A percentile compares a stretch with the other conserved stretches of the same genome.
Evolutionary conservation across 2,329 filamentous ascomycete species (phyloP).

Genomic region (Capronia epimyces): DNA sequence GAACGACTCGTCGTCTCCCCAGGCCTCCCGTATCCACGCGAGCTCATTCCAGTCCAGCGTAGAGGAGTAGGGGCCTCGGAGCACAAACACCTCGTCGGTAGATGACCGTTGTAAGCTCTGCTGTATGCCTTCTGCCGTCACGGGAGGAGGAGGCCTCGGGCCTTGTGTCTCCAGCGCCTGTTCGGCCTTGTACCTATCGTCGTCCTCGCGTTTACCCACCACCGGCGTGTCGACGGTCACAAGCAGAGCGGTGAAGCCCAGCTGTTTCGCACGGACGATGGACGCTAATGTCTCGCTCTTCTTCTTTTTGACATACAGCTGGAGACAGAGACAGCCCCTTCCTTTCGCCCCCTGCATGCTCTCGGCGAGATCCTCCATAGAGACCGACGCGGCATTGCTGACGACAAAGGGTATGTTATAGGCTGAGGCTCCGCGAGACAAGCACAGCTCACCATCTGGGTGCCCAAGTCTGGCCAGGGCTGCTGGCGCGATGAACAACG

Average conservation of each 20-base stretch:
- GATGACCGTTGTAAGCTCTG: slow-evolving; percentile 43
- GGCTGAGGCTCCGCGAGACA: slow-evolving; percentile 34
- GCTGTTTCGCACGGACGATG: slow-evolving; percentile 35
- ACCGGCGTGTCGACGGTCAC: slow-evolving; percentile 31
- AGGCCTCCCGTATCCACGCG: slow-evolving; percentile 45
- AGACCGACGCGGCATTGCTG: slow-evolving; percentile 34
- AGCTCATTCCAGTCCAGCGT: slow-evolving; percentile 51
- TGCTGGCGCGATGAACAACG: slow-evolving; percentile 39
- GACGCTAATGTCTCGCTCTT: slow-evolving; percentile 44
- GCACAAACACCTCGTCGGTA: slow-evolving; percentile 49
- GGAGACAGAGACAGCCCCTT: slow-evolving; percentile 26
- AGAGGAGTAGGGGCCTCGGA: slow-evolving; percentile 50
- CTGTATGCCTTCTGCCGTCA: slow-evolving; percentile 31
- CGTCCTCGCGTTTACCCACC: slow-evolving; percentile 52
- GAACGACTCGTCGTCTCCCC: slow-evolving; percentile 46
- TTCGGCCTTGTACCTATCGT: slow-evolving; percentile 49
- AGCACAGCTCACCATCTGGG: slow-evolving; percentile 34
- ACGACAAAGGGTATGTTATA: slow-evolving; percentile 36
- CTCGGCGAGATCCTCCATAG: slow-evolving; percentile 32
- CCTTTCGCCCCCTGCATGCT: slow-evolving; percentile 2
- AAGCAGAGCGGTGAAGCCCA: slow-evolving; percentile 23
- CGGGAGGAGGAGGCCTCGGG: slow-evolving; percentile 7
- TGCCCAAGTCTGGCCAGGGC: slow-evolving; percentile 36
- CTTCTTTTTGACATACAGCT: slow-evolving; percentile 51
- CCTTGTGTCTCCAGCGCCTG: slow-evolving; percentile 10